Conservation (phyloP, 805 yeast species). For the Candida nitratophila region DNA sequence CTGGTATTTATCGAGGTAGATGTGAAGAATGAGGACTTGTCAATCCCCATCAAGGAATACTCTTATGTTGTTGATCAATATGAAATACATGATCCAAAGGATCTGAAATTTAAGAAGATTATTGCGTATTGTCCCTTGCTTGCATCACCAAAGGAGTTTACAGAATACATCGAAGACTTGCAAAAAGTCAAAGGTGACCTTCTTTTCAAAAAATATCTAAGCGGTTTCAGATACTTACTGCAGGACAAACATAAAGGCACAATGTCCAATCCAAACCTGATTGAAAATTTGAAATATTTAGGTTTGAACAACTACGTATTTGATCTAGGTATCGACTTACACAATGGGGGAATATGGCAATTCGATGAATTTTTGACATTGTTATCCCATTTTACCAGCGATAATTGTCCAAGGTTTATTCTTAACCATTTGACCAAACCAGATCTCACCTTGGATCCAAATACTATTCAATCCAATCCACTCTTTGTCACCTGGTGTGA, state of each 20-base stretch:
- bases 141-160: slow-evolving; percentile 21
- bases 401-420: slow-evolving; percentile 17
- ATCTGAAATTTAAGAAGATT: slow-evolving; percentile 14
- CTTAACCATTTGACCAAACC: slow-evolving; percentile 40
- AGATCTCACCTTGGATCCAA: slow-evolving; percentile 13
- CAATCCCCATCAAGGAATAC: slow-evolving; percentile 18
- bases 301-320: slow-evolving; percentile 23
- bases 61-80: slow-evolving; percentile 16
- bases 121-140: slow-evolving; percentile 42
- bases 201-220: slow-evolving; percentile 14
- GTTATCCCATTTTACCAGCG: slow-evolving; percentile 19
- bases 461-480: slow-evolving; percentile 2
- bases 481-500: slow-evolving; percentile 16
- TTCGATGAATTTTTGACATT: slow-evolving; percentile 28
- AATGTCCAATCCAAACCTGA: slow-evolving; percentile 21
- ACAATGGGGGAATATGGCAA: slow-evolving; percentile 32
- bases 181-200: slow-evolving; percentile 4
- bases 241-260: slow-evolving; percentile 35
- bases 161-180: slow-evolving; percentile 10
- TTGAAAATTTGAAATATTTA: slow-evolving; percentile 29
- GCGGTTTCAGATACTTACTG: slow-evolving; percentile 35
- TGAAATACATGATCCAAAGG: slow-evolving; percentile 7
- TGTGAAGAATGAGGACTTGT: slow-evolving; percentile 19
- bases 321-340: slow-evolving; percentile 37
- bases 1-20: slow-evolving; percentile 30